Evolutionary conservation across 2,329 filamentous ascomycete species (phyloP).

Genomic region (Sporothrix humicola): DNA sequence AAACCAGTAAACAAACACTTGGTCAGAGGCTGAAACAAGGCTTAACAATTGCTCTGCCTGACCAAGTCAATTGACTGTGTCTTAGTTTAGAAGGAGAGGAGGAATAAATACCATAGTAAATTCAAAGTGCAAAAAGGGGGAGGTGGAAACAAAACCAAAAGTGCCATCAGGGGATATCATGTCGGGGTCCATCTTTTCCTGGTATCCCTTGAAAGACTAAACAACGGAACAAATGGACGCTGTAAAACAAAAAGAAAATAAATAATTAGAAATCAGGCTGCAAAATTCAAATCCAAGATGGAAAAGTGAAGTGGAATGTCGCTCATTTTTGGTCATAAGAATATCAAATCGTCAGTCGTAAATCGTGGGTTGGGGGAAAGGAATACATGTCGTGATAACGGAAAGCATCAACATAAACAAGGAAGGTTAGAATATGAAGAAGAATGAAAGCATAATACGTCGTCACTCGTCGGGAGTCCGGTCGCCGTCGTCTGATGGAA

Average conservation of each 20-base stretch:
- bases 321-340: not conserved
- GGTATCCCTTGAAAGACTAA: not conserved
- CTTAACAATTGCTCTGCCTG: too few relatives aligned
- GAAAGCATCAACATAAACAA: too few relatives aligned
- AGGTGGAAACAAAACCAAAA: not conserved
- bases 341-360: not conserved
- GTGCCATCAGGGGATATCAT: conserved; percentile 1
- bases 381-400: too few relatives aligned
- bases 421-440: too few relatives aligned
- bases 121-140: not conserved
- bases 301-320: not conserved
- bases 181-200: conserved; percentile 6
- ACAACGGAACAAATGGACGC: not conserved
- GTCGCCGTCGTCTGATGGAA: conserved; percentile 27
- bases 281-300: not conserved
- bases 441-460: too few relatives aligned
- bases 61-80: too few relatives aligned
- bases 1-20: too few relatives aligned
- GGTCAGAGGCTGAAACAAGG: too few relatives aligned
- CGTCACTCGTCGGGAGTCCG: not conserved
- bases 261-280: not conserved
- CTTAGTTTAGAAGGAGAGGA: too few relatives aligned
- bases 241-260: not conserved
- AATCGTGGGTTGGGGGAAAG: not conserved
- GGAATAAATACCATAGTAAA: not conserved